Conservation (phyloP, 2,329 filamentous ascomycete genomes). For the Calycina herbarum region DNA sequence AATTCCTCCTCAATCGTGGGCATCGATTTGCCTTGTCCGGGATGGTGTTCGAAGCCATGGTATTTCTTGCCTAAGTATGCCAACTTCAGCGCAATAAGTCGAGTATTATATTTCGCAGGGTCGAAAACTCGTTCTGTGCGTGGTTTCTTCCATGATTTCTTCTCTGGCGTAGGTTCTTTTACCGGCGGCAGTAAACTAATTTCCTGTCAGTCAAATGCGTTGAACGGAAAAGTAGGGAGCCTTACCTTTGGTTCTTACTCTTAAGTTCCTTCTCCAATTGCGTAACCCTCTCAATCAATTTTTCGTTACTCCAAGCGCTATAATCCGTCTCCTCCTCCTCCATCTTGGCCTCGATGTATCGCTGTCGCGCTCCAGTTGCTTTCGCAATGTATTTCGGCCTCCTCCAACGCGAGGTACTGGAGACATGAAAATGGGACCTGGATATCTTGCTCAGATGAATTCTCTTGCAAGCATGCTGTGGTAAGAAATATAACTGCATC, state of each 20-base stretch:
- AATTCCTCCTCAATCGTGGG: conserved; percentile 91
- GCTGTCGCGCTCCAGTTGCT: conserved; percentile 1
- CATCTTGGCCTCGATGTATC: conserved; percentile 15
- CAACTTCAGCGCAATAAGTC: conserved; percentile 87
- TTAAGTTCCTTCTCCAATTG: conserved; percentile 67
- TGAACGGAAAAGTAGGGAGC: conserved; percentile 14
- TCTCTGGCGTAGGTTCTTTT: conserved; percentile 32
- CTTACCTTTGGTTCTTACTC: conserved; percentile 43
- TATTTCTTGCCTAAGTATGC: conserved; percentile 91
- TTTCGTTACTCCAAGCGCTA: conserved; percentile 65
- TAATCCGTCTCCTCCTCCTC: conserved; percentile 48
- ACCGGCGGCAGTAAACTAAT: conserved; percentile 4
- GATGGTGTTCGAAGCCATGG: conserved; percentile 88
- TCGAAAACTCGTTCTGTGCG: conserved; percentile 53
- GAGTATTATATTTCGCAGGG: conserved; percentile 75
- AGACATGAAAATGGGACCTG: conserved; percentile 17
- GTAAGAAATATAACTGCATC: conserved; percentile 6
- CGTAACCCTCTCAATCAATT: conserved; percentile 67
- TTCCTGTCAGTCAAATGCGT: background rate
- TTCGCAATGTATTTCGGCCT: conserved; percentile 17
- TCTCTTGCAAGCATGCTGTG: conserved; percentile 10
- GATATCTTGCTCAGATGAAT: conserved; percentile 15
- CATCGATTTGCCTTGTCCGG: conserved; percentile 63
- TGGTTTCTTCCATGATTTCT: conserved; percentile 42
- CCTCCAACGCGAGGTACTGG: conserved; percentile 23